Evolutionary conservation across 2,329 filamentous ascomycete genomes (phyloP), one percentile per base, ranked within the genome.

Genomic region (Phyllachora maydis): DNA sequence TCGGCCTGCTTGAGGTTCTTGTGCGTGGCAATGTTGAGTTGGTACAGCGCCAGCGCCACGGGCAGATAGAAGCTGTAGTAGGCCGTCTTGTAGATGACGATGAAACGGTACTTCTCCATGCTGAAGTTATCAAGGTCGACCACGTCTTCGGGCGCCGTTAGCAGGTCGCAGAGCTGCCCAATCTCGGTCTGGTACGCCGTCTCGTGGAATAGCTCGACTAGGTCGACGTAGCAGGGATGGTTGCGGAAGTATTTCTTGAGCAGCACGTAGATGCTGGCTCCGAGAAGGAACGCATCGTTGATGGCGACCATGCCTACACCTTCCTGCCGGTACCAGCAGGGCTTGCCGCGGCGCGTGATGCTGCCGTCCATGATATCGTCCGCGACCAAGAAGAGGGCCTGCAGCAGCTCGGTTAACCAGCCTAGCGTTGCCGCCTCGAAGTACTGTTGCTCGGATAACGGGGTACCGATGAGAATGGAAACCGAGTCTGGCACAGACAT

Each of bases 21-120:
- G 14, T 73, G 67, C 6, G 81, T 88, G 12, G 85, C 88, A 30
- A 83, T 61, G 42, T 81, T 72, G 35, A 83, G 67, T 52, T 82
- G 75, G 58, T 85, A 61, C 38, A 98, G 62, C 4, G 88, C 79
- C 21, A 98, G 66, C 7, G 82, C 85, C 26, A 98, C 82, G 28
- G 88, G 88, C 9, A 98, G 74, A 57, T 95, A 95, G 65, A 98
- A 98, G 43, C 77, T 90, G 63, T 98, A 98, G 61, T 90, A 98
- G 24, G 88, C 83, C 13, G 88, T 98, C 70, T 98, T 98, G 71
- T 91, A 95, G 53, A 91, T 78, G 55, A 98, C 88, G 43, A 98
- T 98, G 63, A 95, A 98, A 40, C 62, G 71, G 61, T 92, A 92
- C 63, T 92, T 98, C 31, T 83, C 65, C 50, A 93, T 62, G 49